Evolutionary conservation across 148 eudicot genomes (phyloP).

Genomic region (Rhododendron ferrugineum): DNA sequence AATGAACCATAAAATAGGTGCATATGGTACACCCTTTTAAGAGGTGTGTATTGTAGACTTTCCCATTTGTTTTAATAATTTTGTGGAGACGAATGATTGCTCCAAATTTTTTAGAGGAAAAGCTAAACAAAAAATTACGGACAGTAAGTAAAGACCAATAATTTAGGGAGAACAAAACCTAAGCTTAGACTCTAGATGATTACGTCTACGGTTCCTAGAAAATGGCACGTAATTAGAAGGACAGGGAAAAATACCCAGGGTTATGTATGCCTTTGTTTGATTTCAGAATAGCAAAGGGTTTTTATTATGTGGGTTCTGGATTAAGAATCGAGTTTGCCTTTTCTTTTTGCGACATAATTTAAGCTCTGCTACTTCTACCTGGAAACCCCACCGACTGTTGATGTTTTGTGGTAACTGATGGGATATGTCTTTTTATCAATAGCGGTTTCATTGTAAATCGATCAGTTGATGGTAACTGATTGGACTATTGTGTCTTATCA

Average conservation of each 20-base stretch:
- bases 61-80: background rate
- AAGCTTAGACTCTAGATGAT: background rate
- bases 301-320: background rate
- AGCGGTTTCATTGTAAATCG: background rate
- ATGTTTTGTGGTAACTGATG: background rate
- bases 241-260: background rate
- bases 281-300: background rate
- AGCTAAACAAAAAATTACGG: background rate
- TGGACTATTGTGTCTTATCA: background rate
- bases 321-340: background rate
- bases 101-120: background rate
- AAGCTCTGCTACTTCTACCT: background rate
- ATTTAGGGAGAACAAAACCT: background rate
- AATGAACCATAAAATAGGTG: no score
- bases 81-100: background rate
- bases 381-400: background rate
- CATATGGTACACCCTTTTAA: no score
- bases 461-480: no score
- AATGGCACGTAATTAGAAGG: background rate
- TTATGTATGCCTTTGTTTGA: background rate
- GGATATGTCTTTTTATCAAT: background rate
- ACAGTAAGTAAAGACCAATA: background rate
- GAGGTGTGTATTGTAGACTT: no score
- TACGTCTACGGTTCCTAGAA: background rate
- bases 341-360: background rate